Percentiles rank a stretch among this genome's conserved stretches.
phyloP scores from a whole-genome alignment of 805 yeast genomes.

The Ogataea nakhonphanomensis region DNA sequence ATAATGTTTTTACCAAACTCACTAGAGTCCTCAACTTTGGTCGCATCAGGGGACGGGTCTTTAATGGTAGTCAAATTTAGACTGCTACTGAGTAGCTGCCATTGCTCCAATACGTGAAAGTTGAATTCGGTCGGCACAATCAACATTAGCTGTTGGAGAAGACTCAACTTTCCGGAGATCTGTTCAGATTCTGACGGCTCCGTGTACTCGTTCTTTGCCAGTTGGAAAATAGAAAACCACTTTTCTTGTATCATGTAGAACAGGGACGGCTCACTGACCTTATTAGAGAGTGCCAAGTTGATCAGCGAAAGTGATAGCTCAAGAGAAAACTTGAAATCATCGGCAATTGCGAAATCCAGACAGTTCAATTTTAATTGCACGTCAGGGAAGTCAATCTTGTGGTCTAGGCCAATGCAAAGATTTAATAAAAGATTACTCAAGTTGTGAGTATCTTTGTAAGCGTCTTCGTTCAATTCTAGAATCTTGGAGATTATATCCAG shows the following conservation, averaged over 20 bases:
- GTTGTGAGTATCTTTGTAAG: slow-evolving; percentile 44
- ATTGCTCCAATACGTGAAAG: slow-evolving; percentile 54
- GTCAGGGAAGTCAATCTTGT: slow-evolving; percentile 13
- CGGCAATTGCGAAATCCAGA: slow-evolving; percentile 64
- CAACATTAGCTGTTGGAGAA: slow-evolving; percentile 50
- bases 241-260: slow-evolving; percentile 28
- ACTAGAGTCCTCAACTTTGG: slow-evolving; percentile 14
- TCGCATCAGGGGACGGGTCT: background rate
- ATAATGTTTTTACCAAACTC: slow-evolving; percentile 33
- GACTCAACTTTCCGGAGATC: slow-evolving; percentile 42
- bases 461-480: slow-evolving; percentile 52
- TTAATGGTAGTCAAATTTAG: slow-evolving; percentile 27
- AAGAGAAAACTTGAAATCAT: slow-evolving; percentile 60
- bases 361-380: slow-evolving; percentile 39
- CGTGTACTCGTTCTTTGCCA: slow-evolving; percentile 47
- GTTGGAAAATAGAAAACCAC: slow-evolving; percentile 77
- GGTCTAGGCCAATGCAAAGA: slow-evolving; percentile 38
- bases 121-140: slow-evolving; percentile 55
- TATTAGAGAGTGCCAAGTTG: slow-evolving; percentile 20
- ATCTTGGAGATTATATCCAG: slow-evolving; percentile 24
- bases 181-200: slow-evolving; percentile 13
- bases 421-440: slow-evolving; percentile 40
- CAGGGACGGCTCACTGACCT: slow-evolving; percentile 9
- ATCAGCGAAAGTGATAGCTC: slow-evolving; percentile 39
- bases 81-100: slow-evolving; percentile 47